Conservation (phyloP, 2,329 filamentous ascomycete genomes). For the Fusarium coffeatum region DNA sequence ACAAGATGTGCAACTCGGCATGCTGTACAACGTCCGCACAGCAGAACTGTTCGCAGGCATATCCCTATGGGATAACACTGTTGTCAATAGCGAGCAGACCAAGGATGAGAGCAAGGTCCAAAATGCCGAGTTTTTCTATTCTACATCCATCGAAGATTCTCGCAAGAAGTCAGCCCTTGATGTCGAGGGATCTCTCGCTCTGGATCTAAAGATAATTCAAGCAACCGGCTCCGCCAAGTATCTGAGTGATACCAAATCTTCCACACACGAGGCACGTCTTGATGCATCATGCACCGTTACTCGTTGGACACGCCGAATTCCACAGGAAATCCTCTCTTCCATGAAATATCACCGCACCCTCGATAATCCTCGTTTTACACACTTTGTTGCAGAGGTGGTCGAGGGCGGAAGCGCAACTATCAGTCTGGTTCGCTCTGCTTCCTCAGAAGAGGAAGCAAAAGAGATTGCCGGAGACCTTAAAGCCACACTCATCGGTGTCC, state of each 20-base stretch:
- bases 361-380: constrained; percentile 2
- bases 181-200: not conserved
- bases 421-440: not conserved
- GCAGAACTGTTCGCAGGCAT: constrained; percentile 1
- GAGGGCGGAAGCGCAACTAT: constrained; percentile 5
- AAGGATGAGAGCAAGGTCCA: constrained; percentile 1
- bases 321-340: constrained; percentile 2
- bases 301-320: constrained; percentile 3
- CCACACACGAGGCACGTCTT: constrained; percentile 1
- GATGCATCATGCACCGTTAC: constrained; percentile 6
- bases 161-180: constrained; percentile 4
- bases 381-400: constrained; percentile 2
- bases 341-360: not conserved
- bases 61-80: not conserved
- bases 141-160: constrained; percentile 4
- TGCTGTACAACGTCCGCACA: constrained; percentile 5
- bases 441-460: not conserved
- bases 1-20: not conserved
- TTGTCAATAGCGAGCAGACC: not conserved
- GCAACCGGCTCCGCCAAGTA: constrained; percentile 4
- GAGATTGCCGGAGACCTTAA: not conserved
- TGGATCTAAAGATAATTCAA: constrained; percentile 2
- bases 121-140: constrained; percentile 4
- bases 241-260: constrained; percentile 2
- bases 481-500: not conserved